phyloP scores from a whole-genome alignment of 2,329 filamentous ascomycete genomes.

The Madurella fahalii region DNA sequence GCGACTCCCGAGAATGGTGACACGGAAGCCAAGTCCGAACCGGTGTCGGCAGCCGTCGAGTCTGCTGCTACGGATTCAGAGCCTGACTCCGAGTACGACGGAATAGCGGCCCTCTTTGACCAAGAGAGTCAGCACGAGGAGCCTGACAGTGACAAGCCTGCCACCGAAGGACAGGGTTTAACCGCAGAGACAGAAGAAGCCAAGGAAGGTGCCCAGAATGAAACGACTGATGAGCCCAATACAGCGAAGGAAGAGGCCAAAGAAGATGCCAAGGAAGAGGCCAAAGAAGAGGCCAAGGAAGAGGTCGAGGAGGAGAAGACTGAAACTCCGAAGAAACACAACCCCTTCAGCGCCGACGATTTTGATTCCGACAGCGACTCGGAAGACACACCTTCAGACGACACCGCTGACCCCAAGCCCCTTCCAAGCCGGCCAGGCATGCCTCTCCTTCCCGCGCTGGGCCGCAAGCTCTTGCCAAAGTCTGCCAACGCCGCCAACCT shows the following conservation, averaged over 20 bases:
- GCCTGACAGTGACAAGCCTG: neutral
- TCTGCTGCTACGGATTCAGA: too few relatives aligned
- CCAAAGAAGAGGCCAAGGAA: neutral
- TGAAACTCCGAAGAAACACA: neutral
- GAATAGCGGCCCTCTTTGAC: too few relatives aligned
- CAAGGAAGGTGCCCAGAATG: neutral
- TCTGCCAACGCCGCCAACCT: neutral
- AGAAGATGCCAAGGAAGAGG: conserved; percentile 1
- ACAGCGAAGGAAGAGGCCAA: neutral
- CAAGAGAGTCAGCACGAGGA: neutral
- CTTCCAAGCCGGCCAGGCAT: conserved; percentile 2
- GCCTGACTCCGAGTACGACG: too few relatives aligned
- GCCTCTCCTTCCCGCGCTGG: conserved; percentile 6
- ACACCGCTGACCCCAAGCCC: neutral
- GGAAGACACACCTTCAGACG: neutral
- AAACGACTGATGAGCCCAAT: too few relatives aligned
- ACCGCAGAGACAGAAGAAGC: neutral
- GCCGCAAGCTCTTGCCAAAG: neutral
- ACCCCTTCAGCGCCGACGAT: neutral
- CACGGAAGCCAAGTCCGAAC: too few relatives aligned
- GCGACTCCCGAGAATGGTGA: too few relatives aligned
- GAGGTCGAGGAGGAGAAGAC: neutral
- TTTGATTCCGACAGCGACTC: neutral
- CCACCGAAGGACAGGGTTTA: neutral
- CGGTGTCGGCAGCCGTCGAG: too few relatives aligned